Conservation (phyloP, 2,329 filamentous ascomycete genomes). For the Botrytis fabae region DNA sequence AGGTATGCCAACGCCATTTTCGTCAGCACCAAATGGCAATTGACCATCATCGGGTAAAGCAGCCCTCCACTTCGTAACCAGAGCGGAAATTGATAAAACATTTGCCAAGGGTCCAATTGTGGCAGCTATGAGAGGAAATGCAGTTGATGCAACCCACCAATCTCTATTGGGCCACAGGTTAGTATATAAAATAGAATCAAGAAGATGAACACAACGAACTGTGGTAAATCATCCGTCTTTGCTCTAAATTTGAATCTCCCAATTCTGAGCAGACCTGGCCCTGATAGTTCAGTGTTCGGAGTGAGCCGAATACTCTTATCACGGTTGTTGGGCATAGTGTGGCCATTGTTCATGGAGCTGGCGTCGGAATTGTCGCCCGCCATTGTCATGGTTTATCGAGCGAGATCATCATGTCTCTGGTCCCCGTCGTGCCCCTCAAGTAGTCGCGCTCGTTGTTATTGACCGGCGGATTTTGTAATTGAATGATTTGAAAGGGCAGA, state of each 20-base stretch:
- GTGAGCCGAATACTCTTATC: not conserved
- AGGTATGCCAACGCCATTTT: conserved; percentile 51
- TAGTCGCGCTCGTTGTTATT: not conserved
- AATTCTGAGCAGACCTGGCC: conserved; percentile 32
- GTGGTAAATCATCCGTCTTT: conserved; percentile 41
- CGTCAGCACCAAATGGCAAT: conserved; percentile 48
- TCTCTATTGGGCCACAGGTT: conserved; percentile 32
- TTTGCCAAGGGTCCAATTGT: conserved; percentile 71
- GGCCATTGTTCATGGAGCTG: not conserved
- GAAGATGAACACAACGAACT: conserved; percentile 30
- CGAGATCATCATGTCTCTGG: conserved; percentile 1
- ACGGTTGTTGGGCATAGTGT: not conserved
- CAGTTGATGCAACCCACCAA: conserved; percentile 47
- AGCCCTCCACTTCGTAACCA: conserved; percentile 64
- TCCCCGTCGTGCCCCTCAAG: not conserved
- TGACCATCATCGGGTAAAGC: conserved; percentile 49
- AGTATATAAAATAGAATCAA: not conserved
- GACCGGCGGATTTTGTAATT: not conserved
- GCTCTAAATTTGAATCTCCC: conserved; percentile 40
- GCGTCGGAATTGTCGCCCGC: not conserved
- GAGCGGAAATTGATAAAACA: conserved; percentile 64
- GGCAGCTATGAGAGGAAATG: conserved; percentile 62
- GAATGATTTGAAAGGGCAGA: not conserved
- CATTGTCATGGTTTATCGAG: conserved; percentile 8
- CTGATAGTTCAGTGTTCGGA: not conserved